Base-by-base conservation (phyloP, 352 stramenopile genomes). In the Pythium myriotylum region DNA sequence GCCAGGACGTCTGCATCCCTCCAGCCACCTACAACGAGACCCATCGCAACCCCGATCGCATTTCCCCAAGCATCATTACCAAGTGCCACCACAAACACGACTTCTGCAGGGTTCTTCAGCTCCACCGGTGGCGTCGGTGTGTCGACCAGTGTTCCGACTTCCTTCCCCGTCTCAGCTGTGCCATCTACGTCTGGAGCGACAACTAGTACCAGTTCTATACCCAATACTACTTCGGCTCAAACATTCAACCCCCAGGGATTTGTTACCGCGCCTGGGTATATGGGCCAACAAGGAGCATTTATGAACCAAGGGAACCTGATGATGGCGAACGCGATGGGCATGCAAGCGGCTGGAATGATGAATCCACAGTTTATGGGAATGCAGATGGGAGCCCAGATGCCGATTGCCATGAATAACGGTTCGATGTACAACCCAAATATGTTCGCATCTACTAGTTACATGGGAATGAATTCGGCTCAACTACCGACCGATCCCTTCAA, bases 401-500 rank as follows among this genome's bases (percentile, higher is more conserved):
- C 62, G 4, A 85, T 91, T 73, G 67, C 70, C 12, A 84, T 91
- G 73, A 64, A 56, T 20, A 22, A 22, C 1, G 57, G 66, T 4
- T 70, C 63, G 24, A 88, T 91, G 77, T 91, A 79, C 54, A 74
- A 68, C 40, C 26, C 68, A 20, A 61, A 56, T 51, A 62, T 70
- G 63, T 70, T 70, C 32, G 40, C 24, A 17, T 42, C 33, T 17
- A 23, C 53, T 3, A 41, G 24, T 1, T 50, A 52, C 35, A 48
- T 51, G 23, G 46, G 47, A 23, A 76, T 74, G 61, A 66, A 29
- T 52, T 51, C 41, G 51, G 88, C 65, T 48, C 81, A 78, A 20
- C 68, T 91, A 7, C 76, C 72, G 6, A 68, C 73, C 29, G 79
- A 92, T 55, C 79, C 84, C 26, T 91, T 91, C 67, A 90, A 91